Conservation (phyloP, 257 asterid genomes). For the Parsonsia alboflavescens region DNA sequence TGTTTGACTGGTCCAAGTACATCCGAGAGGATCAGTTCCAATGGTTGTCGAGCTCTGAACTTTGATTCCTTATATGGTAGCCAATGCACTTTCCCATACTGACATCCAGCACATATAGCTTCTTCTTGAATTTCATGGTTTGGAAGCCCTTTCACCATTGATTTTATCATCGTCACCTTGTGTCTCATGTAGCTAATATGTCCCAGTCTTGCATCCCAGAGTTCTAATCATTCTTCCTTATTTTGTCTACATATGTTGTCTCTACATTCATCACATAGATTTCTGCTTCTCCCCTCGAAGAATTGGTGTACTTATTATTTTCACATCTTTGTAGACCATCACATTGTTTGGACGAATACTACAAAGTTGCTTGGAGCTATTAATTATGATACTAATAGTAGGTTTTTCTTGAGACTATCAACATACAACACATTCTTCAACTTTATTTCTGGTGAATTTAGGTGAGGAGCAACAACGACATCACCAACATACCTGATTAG, state of each 20-base stretch:
- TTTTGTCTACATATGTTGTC: background rate
- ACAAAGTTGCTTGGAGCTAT: background rate
- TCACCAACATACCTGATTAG: too few relatives aligned
- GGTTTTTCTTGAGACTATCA: background rate
- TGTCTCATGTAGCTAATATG: too few relatives aligned
- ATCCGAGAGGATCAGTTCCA: background rate
- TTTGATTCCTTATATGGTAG: background rate
- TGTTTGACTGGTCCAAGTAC: background rate
- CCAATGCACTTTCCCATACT: conserved; percentile 3
- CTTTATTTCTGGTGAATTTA: too few relatives aligned
- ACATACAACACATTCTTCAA: too few relatives aligned
- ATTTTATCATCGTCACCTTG: conserved; percentile 7
- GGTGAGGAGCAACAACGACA: too few relatives aligned
- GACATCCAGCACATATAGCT: background rate
- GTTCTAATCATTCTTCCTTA: background rate
- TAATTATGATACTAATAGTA: background rate
- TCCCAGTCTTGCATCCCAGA: too few relatives aligned
- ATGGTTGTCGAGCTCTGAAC: background rate
- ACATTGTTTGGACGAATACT: background rate
- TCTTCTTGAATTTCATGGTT: background rate
- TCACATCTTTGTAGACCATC: background rate
- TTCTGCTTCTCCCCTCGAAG: background rate
- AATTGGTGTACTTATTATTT: background rate
- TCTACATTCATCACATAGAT: conserved; percentile 1
- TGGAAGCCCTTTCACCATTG: conserved; percentile 6